Evolutionary conservation across 1,284 basidiomycete species (phyloP), one percentile per base, ranked within the genome.

Genomic region (Rhodotorula sp.): DNA sequence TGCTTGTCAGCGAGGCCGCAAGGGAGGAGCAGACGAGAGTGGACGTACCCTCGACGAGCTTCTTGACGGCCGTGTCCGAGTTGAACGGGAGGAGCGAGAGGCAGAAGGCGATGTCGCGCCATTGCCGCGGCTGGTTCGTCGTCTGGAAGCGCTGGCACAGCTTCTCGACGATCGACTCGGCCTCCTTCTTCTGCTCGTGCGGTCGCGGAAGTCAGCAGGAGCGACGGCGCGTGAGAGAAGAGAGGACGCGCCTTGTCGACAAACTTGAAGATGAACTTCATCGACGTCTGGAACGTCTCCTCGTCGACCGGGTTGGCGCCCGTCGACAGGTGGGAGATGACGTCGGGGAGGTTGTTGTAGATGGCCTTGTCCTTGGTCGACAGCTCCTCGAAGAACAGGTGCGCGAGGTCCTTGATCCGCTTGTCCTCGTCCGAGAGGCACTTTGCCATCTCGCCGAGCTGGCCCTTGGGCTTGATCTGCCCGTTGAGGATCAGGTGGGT

Each of bases 401-500:
- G 97, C 53, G 97, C 95, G 29, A 99, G 86, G 79, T 98, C 94
- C 25, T 90, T 88, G 71, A 99, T 91, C 19, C 95, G 85, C 68
- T 86, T 86, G 74, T 98, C 96, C n/a, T 87, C 85, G 82, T 99
- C 95, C 82, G 98, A 94, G 32, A 99, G 83, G 80, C 96, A 99
- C 83, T 99, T 99, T 46, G 96, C 97, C 94, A 99, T 97, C 85
- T 98, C 97, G 46, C 97, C 96, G 7, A 98, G 85, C 81, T 99
- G 96, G 1, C 97, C 97, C 82, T 99, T 99, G 80, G 98, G 96
- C 82, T 99, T 99, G 85, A 97, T 93, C 96, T 98, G 98, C 1
- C 96, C 96, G 80, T 98, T 98, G 73, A 98, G 83, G 80, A 99
- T 99, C 73, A 99, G 83, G 82, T 99, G 95, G 7, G 96, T 98